Conservation (phyloP, 2,329 filamentous ascomycete species). For the Arthrobotrys conoides region DNA sequence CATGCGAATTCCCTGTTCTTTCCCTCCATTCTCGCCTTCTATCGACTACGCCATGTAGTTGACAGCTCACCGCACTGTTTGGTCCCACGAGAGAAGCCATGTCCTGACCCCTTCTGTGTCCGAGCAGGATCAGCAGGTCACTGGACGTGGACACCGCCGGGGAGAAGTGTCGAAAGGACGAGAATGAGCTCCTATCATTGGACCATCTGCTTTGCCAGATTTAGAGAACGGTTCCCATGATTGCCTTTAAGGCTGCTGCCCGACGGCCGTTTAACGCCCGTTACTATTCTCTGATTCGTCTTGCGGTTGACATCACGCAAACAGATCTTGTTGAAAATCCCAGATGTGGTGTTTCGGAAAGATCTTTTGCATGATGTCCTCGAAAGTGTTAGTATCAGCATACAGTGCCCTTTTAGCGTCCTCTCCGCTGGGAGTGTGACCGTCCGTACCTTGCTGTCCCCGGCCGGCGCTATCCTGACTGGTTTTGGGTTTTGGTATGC, state of each 20-base stretch:
- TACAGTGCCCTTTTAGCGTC: constrained; percentile 9
- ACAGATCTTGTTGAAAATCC: constrained; percentile 3
- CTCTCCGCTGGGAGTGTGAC: constrained; percentile 5
- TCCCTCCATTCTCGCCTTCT: background rate
- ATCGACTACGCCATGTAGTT: constrained; percentile 4
- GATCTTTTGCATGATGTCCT: background rate
- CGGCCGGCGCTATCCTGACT: constrained; percentile 14
- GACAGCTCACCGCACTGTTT: background rate
- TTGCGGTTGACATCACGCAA: constrained; percentile 38
- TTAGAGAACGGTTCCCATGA: constrained; percentile 38
- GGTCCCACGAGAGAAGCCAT: constrained; percentile 12
- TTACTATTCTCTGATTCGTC: constrained; percentile 20
- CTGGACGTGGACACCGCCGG: constrained; percentile 31
- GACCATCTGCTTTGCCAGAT: constrained; percentile 20
- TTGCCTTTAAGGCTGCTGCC: constrained; percentile 28
- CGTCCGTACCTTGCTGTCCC: constrained; percentile 18
- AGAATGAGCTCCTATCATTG: constrained; percentile 26
- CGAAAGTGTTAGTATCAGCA: constrained; percentile 25
- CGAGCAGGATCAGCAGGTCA: constrained; percentile 52
- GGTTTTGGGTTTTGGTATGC: background rate
- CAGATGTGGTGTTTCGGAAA: constrained; percentile 16
- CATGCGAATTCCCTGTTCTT: constrained; percentile 31
- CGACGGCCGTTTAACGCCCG: constrained; percentile 8
- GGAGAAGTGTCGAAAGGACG: constrained; percentile 9
- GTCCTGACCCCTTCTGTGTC: constrained; percentile 14